Base-by-base conservation (phyloP, 202 grass and related monocot genomes). In the Eragrostis tef region DNA sequence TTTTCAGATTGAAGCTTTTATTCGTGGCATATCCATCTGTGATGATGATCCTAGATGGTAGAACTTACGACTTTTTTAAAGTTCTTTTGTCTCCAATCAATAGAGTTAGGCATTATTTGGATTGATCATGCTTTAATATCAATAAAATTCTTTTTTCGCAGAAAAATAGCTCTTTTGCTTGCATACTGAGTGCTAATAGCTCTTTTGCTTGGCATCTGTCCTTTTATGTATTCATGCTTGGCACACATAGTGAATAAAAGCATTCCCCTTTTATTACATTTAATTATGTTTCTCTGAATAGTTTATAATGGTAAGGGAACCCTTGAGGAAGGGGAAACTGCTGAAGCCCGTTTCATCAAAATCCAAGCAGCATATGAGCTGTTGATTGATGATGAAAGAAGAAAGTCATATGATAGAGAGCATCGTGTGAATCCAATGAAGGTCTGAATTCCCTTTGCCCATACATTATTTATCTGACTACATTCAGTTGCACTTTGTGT, bases 301-400 rank as follows among this genome's bases (percentile, higher is more conserved):
- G 96, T 96, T 72, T 99, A 99, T 88, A 87, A 96, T 84, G 93
- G 96, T 57, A 96, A 90, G 84, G 93, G 92, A 77, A 90, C 87
- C 29, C 92, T 99, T 65, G 93, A 93, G 70, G 82, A 96, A 88
- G 96, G 93, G 41, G 96, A 99, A 90, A 96, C 93, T 22, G 85
- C 93, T 57, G 89, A 91, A 84, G 79, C 96, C 44, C 96, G 96
- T 56, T 99, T 96, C 83, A 99, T 99, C 65, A 96, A 99, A 95
- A 99, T 99, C 50, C 96, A 99, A 95, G 96, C 90, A 71, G 96
- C 96, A 64, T 99, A 99, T 91, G 96, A 99, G 71, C 89, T 96
- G 52, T 71, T 99, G 81, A 89, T 96, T 78, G 96, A 99, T 72
- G 70, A 85, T 31, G 90, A 91, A 79, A 93, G 94, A 84, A 93